Evolutionary conservation across 2,329 filamentous ascomycete species (phyloP).

Genomic region (Cercospora sp.): DNA sequence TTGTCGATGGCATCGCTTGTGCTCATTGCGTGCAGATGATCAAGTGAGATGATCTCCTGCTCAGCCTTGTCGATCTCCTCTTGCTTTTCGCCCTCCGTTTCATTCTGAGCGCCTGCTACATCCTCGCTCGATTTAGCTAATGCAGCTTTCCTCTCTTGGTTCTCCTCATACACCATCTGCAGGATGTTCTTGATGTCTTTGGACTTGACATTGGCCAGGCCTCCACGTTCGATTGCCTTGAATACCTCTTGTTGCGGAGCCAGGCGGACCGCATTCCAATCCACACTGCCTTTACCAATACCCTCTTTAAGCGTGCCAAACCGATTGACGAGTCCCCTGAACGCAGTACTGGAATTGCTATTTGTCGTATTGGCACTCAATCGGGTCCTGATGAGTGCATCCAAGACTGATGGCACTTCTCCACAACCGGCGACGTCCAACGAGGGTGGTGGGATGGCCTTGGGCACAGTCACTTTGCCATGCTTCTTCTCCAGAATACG

Average conservation of each 20-base stretch:
- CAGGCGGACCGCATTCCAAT: constrained; percentile 70
- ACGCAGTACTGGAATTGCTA: constrained; percentile 64
- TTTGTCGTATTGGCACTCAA: constrained; percentile 62
- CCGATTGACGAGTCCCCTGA: constrained; percentile 62
- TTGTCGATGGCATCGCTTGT: constrained; percentile 59
- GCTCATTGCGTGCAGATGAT: constrained; percentile 58
- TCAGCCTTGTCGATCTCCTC: constrained; percentile 59
- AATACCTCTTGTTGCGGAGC: constrained; percentile 63
- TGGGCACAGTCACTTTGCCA: constrained; percentile 63
- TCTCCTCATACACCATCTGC: constrained; percentile 69
- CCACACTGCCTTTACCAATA: constrained; percentile 68
- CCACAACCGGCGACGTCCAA: constrained; percentile 70
- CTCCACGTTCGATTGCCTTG: constrained; percentile 68
- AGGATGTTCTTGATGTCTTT: constrained; percentile 72
- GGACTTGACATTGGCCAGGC: constrained; percentile 69
- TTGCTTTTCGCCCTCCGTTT: constrained; percentile 54
- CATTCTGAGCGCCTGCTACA: constrained; percentile 46
- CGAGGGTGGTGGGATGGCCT: constrained; percentile 68
- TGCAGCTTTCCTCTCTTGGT: constrained; percentile 56
- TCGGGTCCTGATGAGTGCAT: constrained; percentile 62
- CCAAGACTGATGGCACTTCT: constrained; percentile 64
- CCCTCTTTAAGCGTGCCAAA: constrained; percentile 65
- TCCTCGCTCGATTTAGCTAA: constrained; percentile 43
- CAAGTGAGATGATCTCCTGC: constrained; percentile 62
- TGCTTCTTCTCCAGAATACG: constrained; percentile 65